Base-by-base conservation (phyloP, 2,329 filamentous ascomycete genomes). In the Neonectria ditissima region DNA sequence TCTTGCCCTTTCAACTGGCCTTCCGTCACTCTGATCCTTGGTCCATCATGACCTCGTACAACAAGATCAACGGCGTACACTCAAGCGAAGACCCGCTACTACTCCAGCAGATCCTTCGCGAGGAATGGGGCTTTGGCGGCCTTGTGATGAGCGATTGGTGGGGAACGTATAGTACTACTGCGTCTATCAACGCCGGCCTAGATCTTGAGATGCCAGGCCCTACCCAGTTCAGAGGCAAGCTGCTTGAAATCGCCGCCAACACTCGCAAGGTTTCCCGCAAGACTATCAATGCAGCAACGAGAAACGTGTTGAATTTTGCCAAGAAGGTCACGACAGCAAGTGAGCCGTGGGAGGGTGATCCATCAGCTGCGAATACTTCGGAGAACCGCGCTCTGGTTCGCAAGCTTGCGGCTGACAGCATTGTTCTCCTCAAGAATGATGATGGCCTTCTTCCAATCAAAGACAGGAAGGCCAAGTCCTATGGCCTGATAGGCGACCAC, bases 31-130 rank as follows among this genome's bases (percentile, higher is more conserved):
- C 75, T 5, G 72, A 76, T 30, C 79, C 79, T 0, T 77, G 76
- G 59, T 76, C 76, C 6, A 64, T 81, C 20, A 76, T 74, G 71
- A 63, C 60, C 2, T 56, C 63, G 0, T 74, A 73, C 50, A 75
- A 65, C 72, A 74, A 57, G 60, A 73, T 84, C 58, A 83, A 84
- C 65, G 81, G 82, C 1, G 14, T 73, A 64, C 66, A 76, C 57
- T 52, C 75, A 61, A 68, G 53, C 8, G 64, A 66, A 4, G 51
- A 68, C 9, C 45, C 59, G 8, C 62, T 53, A 16, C 47, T 75
- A 4, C 24, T 70, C 1, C 39, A 52, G 1, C 41, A 71, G 10
- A 74, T 81, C 10, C 66, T 81, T 18, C 73, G 80, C 52, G 70
- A 75, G 1, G 79, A 81, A 51, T 81, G 79, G 79, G 74, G 74